A percentile compares a stretch with the other conserved stretches of the same genome.
phyloP scores from a whole-genome alignment of 2,329 filamentous ascomycete species.

The Samsoniella hepiali region DNA sequence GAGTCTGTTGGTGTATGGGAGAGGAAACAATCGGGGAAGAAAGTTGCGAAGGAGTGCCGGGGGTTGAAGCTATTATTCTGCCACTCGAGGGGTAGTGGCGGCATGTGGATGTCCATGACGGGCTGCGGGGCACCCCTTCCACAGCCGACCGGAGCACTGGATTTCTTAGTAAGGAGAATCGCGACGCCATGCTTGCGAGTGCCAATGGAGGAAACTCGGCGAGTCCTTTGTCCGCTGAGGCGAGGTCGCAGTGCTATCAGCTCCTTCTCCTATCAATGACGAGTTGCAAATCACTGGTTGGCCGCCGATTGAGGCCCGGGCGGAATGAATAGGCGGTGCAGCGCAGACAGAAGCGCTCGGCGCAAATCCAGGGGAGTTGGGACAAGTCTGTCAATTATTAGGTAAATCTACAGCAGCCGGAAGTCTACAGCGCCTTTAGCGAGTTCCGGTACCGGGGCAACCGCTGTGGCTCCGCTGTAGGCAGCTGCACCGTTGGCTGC shows the following conservation, averaged over 20 bases:
- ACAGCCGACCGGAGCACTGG: slow-evolving; percentile 15
- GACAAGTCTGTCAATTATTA: neutral
- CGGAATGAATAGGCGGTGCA: neutral
- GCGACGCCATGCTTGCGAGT: neutral
- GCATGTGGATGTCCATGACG: slow-evolving; percentile 12
- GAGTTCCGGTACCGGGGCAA: slow-evolving; percentile 16
- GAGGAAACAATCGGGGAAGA: slow-evolving; percentile 20
- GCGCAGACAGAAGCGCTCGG: neutral
- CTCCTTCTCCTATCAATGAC: neutral
- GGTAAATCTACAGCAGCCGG: neutral
- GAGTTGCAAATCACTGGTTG: neutral
- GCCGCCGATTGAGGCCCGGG: neutral
- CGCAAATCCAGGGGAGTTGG: neutral
- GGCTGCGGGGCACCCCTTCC: slow-evolving; percentile 18
- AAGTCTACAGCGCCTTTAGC: neutral
- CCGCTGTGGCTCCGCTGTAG: neutral
- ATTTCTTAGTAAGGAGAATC: slow-evolving; percentile 13
- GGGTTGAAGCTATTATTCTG: slow-evolving; percentile 18
- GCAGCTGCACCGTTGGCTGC: too few relatives aligned
- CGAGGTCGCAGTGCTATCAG: neutral
- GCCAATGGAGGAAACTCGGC: neutral
- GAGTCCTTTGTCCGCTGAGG: neutral
- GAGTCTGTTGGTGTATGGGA: slow-evolving; percentile 23
- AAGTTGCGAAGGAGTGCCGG: slow-evolving; percentile 19
- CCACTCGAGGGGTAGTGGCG: slow-evolving; percentile 17